Percentiles rank a stretch among this genome's conserved stretches.
Conservation (phyloP, 2,329 filamentous ascomycete species). For the Sphaerulina vaccinii region DNA sequence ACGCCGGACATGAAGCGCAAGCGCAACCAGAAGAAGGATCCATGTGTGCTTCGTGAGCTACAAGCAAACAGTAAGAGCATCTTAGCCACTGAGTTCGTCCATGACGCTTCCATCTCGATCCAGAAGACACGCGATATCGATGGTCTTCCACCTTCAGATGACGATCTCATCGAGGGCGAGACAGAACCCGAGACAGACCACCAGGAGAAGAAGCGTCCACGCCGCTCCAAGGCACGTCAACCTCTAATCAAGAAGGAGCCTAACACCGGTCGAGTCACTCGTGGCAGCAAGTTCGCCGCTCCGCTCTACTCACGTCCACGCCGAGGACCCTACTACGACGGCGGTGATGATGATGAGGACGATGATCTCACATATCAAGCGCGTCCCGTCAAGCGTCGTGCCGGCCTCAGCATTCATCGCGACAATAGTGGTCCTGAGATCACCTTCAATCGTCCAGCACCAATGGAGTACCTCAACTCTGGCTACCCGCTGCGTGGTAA, state of each 20-base stretch:
- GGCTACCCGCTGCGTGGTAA: conserved; percentile 12
- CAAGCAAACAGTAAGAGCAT: conserved; percentile 63
- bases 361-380: conserved; percentile 35
- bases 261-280: conserved; percentile 28
- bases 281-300: conserved; percentile 16
- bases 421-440: conserved; percentile 40
- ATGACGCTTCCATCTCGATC: conserved; percentile 47
- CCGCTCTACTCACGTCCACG: conserved; percentile 10
- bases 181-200: conserved; percentile 33
- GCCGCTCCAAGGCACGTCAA: conserved; percentile 24
- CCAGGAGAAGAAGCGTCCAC: conserved; percentile 29
- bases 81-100: conserved; percentile 64
- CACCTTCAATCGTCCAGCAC: conserved; percentile 32
- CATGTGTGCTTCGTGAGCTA: conserved; percentile 67
- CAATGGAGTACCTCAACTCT: conserved; percentile 24
- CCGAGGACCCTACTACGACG: conserved; percentile 16
- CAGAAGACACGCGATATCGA: conserved; percentile 47
- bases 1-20: conserved; percentile 70
- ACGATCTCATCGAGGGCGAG: conserved; percentile 37
- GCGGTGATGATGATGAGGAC: conserved; percentile 32
- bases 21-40: conserved; percentile 75
- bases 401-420: conserved; percentile 44
- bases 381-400: conserved; percentile 38
- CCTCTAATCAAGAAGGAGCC: conserved; percentile 32
- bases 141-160: conserved; percentile 44